phyloP scores from a whole-genome alignment of 768 basidiomycete species.

The Kwoniella sp. region DNA sequence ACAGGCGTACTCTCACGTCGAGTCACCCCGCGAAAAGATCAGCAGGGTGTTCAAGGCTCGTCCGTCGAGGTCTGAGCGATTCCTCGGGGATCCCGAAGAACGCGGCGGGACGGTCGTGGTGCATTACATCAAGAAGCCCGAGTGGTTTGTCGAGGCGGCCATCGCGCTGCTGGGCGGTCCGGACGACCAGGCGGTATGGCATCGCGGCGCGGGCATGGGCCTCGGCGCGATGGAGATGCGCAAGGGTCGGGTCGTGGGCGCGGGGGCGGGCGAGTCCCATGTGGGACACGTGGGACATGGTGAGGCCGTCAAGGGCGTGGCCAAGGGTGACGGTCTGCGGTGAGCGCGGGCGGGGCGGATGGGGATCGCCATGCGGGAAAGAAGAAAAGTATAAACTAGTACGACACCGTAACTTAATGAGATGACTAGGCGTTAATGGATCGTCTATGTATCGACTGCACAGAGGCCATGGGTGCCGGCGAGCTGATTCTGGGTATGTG shows the following conservation, averaged over 20 bases:
- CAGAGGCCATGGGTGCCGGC: too few relatives aligned
- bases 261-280: background rate
- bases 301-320: background rate
- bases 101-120: conserved; percentile 86
- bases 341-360: too few relatives aligned
- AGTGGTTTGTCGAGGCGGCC: conserved; percentile 94
- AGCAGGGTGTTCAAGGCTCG: conserved; percentile 28
- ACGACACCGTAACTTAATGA: too few relatives aligned
- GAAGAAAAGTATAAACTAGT: too few relatives aligned
- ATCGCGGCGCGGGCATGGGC: conserved; percentile 17
- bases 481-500: too few relatives aligned
- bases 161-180: conserved; percentile 67
- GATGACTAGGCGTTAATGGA: too few relatives aligned
- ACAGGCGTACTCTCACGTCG: conserved; percentile 21
- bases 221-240: conserved; percentile 17
- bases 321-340: background rate
- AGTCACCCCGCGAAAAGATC: conserved; percentile 25
- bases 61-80: conserved; percentile 34
- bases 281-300: background rate
- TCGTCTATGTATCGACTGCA: too few relatives aligned
- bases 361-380: too few relatives aligned
- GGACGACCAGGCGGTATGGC: conserved; percentile 24
- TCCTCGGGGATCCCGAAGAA: conserved; percentile 55
- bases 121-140: conserved; percentile 94
- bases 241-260: conserved; percentile 19